These are phyloP conservation scores for Astrothelium subdiscretum DNA, from an alignment of 495 filamentous ascomycete genomes.

Conservation along the genomic window DNA sequence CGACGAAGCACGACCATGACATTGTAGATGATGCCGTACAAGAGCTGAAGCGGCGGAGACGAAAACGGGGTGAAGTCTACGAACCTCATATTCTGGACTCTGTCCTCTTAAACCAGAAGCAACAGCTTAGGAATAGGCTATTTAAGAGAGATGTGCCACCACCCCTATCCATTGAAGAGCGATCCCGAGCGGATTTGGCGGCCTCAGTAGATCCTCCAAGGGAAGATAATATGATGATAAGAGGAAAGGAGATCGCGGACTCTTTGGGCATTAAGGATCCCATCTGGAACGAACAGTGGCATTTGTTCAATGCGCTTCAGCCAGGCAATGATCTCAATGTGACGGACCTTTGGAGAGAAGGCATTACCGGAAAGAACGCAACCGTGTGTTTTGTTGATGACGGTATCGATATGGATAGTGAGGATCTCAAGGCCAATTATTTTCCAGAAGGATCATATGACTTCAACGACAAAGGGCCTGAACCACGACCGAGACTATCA, in stretches of 20 bases:
- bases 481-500: slow-evolving; percentile 64
- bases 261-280: slow-evolving; percentile 70
- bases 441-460: slow-evolving; percentile 87
- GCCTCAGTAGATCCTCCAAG: neutral
- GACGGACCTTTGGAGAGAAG: slow-evolving; percentile 78
- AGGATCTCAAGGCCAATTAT: slow-evolving; percentile 84
- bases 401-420: slow-evolving; percentile 92
- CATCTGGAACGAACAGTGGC: slow-evolving; percentile 91
- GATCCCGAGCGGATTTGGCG: slow-evolving; percentile 1
- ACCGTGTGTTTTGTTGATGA: slow-evolving; percentile 93
- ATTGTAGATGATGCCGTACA: slow-evolving; percentile 46
- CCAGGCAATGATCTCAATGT: slow-evolving; percentile 89
- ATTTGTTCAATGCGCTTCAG: slow-evolving; percentile 75
- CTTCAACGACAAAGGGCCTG: slow-evolving; percentile 72
- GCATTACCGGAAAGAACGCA: slow-evolving; percentile 82
- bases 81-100: slow-evolving; percentile 52
- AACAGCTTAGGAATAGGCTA: slow-evolving; percentile 58
- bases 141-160: slow-evolving; percentile 58
- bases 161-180: slow-evolving; percentile 15
- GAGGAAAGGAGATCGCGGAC: slow-evolving; percentile 49
- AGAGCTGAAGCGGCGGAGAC: slow-evolving; percentile 44
- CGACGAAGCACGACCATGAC: slow-evolving; percentile 51
- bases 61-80: slow-evolving; percentile 44
- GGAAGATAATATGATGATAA: slow-evolving; percentile 30
- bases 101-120: slow-evolving; percentile 72